Conservation (phyloP, 1,284 basidiomycete species). For the Kwoniella shivajii region DNA sequence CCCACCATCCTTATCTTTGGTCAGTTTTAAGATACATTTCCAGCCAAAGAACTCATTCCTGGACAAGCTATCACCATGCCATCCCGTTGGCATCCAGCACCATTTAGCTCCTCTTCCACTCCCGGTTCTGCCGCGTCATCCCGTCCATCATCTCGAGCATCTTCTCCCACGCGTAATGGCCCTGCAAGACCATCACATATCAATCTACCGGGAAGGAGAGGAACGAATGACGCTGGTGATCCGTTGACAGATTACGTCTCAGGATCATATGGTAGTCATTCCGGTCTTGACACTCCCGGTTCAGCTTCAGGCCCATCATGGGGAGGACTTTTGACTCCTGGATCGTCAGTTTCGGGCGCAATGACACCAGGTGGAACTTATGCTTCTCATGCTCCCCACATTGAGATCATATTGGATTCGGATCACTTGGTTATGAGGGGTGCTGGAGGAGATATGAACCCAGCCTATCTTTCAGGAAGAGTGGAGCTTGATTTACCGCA, state of each 20-base stretch:
- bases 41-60: not conserved
- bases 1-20: too few species aligned
- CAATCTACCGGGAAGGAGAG: conserved; percentile 10
- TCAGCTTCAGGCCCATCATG: conserved; percentile 13
- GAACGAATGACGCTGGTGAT: conserved; percentile 16
- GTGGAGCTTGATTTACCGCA: conserved; percentile 77
- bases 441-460: conserved; percentile 78
- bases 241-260: conserved; percentile 30
- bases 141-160: conserved; percentile 30
- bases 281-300: conserved; percentile 4
- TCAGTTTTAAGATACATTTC: too few species aligned
- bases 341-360: conserved; percentile 14
- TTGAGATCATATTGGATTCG: conserved; percentile 74
- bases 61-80: conserved; percentile 9
- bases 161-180: conserved; percentile 30
- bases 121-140: conserved; percentile 21
- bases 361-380: conserved; percentile 35
- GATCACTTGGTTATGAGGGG: conserved; percentile 73
- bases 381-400: conserved; percentile 40
- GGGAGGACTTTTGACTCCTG: conserved; percentile 13
- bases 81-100: conserved; percentile 14
- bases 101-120: conserved; percentile 10
- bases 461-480: conserved; percentile 65
- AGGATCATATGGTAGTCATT: not conserved
- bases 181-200: conserved; percentile 18